phyloP scores from a whole-genome alignment of 495 filamentous ascomycete species.

The Usnea hakonensis region DNA sequence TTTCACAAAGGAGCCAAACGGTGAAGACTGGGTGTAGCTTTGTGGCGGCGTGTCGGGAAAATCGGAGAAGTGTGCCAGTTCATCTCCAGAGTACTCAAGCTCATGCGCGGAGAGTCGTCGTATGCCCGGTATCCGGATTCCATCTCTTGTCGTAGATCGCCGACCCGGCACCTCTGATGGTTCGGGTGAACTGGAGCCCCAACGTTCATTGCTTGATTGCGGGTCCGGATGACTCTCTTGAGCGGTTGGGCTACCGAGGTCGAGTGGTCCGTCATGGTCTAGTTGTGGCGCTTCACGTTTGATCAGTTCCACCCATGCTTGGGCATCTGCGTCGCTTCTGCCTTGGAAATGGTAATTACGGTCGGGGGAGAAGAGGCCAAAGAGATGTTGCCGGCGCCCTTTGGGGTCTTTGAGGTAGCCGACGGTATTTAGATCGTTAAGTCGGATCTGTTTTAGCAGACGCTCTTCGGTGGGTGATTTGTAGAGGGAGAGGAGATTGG shows the following conservation, averaged over 20 bases:
- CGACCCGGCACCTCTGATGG: slow-evolving; percentile 31
- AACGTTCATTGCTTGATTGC: slow-evolving; percentile 21
- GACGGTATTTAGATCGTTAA: slow-evolving; percentile 87
- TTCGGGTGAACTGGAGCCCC: slow-evolving; percentile 60
- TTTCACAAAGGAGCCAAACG: slow-evolving; percentile 12
- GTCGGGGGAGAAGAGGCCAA: slow-evolving; percentile 87
- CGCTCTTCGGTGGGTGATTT: slow-evolving; percentile 84
- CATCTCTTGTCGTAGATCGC: slow-evolving; percentile 23
- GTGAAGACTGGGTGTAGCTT: slow-evolving; percentile 15
- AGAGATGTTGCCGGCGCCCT: slow-evolving; percentile 69
- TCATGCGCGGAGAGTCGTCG: slow-evolving; percentile 41
- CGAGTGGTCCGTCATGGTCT: slow-evolving; percentile 75
- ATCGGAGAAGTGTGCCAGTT: slow-evolving; percentile 82
- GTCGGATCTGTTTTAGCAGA: slow-evolving; percentile 74
- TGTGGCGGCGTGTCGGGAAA: slow-evolving; percentile 60
- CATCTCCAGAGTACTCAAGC: slow-evolving; percentile 80
- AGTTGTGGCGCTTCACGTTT: slow-evolving; percentile 70
- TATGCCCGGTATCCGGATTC: slow-evolving; percentile 30
- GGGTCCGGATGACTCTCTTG: slow-evolving; percentile 27
- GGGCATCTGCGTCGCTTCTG: slow-evolving; percentile 60
- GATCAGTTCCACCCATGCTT: slow-evolving; percentile 82
- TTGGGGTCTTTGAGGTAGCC: slow-evolving; percentile 82
- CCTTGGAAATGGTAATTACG: slow-evolving; percentile 89
- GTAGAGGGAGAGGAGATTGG: slow-evolving; percentile 92
- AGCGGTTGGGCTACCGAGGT: slow-evolving; percentile 53